These are phyloP conservation scores for Penicillium longicatenatum DNA, from an alignment of 495 filamentous ascomycete species.

Conservation along the genomic window DNA sequence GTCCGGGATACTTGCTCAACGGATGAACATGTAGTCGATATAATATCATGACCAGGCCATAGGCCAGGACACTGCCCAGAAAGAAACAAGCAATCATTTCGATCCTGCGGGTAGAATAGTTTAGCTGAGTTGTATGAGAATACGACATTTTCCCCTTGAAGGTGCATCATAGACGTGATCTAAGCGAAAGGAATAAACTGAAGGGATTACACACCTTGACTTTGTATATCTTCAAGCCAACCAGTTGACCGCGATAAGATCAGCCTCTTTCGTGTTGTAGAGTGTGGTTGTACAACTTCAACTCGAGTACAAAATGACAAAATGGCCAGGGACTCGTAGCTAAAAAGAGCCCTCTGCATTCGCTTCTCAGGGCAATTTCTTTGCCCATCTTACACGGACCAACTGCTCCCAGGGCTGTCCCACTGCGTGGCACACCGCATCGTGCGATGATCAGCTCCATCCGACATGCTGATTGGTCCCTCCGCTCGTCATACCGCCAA, in stretches of 20 bases:
- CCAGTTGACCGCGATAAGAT: too few species aligned
- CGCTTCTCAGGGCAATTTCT: background rate
- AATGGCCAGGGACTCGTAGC: background rate
- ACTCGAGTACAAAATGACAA: background rate
- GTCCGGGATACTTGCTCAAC: conserved; percentile 47
- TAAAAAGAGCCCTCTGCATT: conserved; percentile 1
- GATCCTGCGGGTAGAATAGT: background rate
- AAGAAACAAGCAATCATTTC: conserved; percentile 27
- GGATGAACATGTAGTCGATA: conserved; percentile 42
- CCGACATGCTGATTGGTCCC: conserved; percentile 9
- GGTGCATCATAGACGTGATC: background rate
- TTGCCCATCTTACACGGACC: background rate
- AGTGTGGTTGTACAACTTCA: background rate
- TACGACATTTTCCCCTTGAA: too few species aligned
- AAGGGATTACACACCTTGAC: background rate
- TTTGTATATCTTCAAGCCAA: background rate
- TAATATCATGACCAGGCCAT: conserved; percentile 24
- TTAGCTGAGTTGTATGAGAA: background rate
- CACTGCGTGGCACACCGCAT: conserved; percentile 4
- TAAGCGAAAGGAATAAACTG: background rate
- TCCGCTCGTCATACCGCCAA: conserved; percentile 13
- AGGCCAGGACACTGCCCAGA: conserved; percentile 28
- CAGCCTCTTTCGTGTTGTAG: background rate
- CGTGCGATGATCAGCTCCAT: conserved; percentile 7
- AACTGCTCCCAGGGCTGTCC: conserved; percentile 1